phyloP scores from a whole-genome alignment of 1,284 basidiomycete species.

The Tranzscheliella williamsii region DNA sequence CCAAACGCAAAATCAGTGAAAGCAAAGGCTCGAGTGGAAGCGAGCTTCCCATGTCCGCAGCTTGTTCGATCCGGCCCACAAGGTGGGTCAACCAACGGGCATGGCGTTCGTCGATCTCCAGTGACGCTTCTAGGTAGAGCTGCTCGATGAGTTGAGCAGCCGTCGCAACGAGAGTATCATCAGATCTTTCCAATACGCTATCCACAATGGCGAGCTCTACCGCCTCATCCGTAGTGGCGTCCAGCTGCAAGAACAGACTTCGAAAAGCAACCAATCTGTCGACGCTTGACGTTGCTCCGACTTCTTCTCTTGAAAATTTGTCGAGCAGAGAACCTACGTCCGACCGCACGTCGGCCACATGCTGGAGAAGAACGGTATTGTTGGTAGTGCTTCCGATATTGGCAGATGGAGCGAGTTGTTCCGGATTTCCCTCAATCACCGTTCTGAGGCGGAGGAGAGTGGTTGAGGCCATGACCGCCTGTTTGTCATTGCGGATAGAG shows the following conservation, averaged over 20 bases:
- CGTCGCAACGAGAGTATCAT: slow-evolving; percentile 3
- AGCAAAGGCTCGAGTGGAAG: slow-evolving; percentile 7
- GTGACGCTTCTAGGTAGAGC: slow-evolving; percentile 38
- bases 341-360: slow-evolving; percentile 14
- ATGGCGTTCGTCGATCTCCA: slow-evolving; percentile 38
- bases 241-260: slow-evolving; percentile 19
- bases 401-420: slow-evolving; percentile 7
- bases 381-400: slow-evolving; percentile 2
- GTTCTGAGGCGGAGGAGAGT: slow-evolving; percentile 33
- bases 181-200: slow-evolving; percentile 10
- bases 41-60: background rate
- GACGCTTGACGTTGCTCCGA: too few relatives aligned
- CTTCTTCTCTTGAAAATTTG: slow-evolving; percentile 2
- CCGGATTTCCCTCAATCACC: slow-evolving; percentile 20
- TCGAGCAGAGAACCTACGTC: slow-evolving; percentile 22
- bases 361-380: slow-evolving; percentile 7
- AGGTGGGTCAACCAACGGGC: slow-evolving; percentile 29
- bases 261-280: slow-evolving; percentile 22
- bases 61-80: slow-evolving; percentile 13
- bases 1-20: slow-evolving; percentile 8
- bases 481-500: slow-evolving; percentile 25
- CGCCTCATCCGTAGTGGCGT: slow-evolving; percentile 30
- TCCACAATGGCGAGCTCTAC: slow-evolving; percentile 31
- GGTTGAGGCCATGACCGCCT: slow-evolving; percentile 36
- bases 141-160: slow-evolving; percentile 31